phyloP scores from a whole-genome alignment of 371 early-diverging fungal genomes.

The Mortierella sp. region DNA sequence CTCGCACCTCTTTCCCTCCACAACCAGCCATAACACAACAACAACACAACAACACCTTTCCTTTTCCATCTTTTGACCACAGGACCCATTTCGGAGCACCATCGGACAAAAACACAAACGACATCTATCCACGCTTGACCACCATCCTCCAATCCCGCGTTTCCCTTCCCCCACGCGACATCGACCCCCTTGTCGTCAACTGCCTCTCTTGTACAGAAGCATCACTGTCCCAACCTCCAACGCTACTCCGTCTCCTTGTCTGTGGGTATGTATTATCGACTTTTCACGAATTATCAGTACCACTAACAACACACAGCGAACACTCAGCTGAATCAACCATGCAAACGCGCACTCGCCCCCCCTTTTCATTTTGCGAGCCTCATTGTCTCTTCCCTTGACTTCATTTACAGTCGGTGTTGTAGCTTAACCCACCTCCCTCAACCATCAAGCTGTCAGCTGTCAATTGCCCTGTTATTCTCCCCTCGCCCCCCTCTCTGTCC shows the following conservation, averaged over 20 bases:
- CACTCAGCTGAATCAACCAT: too few species aligned
- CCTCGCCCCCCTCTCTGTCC: background rate
- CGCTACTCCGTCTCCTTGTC: background rate
- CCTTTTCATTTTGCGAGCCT: too few species aligned
- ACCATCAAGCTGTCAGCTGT: too few species aligned
- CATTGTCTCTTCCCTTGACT: too few species aligned
- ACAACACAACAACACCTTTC: background rate
- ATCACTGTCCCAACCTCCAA: background rate
- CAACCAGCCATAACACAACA: background rate
- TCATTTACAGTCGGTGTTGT: too few species aligned
- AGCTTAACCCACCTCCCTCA: background rate
- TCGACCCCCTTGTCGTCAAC: background rate
- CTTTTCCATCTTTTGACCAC: background rate
- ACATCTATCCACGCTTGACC: background rate
- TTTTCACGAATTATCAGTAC: too few species aligned
- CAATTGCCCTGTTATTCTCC: background rate
- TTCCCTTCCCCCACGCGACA: background rate
- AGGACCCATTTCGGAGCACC: background rate
- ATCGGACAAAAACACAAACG: background rate
- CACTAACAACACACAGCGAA: too few species aligned
- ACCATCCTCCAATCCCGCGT: background rate
- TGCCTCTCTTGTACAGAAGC: background rate
- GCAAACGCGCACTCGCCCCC: too few species aligned
- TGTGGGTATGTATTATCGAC: slow-evolving; percentile 11
- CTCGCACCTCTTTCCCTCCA: background rate